Base-by-base conservation (phyloP, 108 stramenopile species). In the Cyclotella choctawhatcheeana region DNA sequence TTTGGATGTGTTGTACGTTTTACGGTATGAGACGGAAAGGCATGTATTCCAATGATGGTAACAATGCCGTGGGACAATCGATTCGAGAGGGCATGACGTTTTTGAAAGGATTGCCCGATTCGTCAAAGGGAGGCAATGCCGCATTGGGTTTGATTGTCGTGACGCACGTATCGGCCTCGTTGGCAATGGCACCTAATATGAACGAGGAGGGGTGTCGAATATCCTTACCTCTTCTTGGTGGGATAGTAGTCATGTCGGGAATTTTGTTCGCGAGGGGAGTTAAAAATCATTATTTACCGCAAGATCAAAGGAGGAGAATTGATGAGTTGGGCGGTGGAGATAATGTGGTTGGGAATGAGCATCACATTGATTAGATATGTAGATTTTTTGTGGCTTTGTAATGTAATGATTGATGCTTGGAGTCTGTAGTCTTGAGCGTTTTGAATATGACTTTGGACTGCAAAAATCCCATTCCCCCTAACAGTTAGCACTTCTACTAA, bases 1-100 rank as follows among this genome's bases (percentile, higher is more conserved):
- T 94, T 62, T 92, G 86, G 88, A 94, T 94, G 91, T 78, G 87
- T 64, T 82, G 89, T 35, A 85, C 86, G 4, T 94, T 94, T 59
- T 94, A 83, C 64, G 93, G 93, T 1, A 89, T 94, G 84, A 75
- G 93, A 45, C 73, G 91, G 77, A 82, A 88, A 30, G 48, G 81
- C 25, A 79, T 86, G 22, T 85, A n/a, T n/a, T n/a, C n/a, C n/a
- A n/a, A 82, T 45, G 72, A 59, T 26, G 65, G 63, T 10, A 78
- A 82, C 22, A 22, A 37, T 58, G 27, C n/a, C 30, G 18, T 43
- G 56, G 21, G 8, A 44, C 55, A 25, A 21, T 29, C 26, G 26
- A 40, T 58, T 16, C 52, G 21, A 21, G 37, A 60, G 40, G 26
- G 29, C 33, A 18, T 65, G 8, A 20, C 24, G 24, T 67, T 48